Evolutionary conservation across 1,284 basidiomycete genomes (phyloP).

Genomic region (Cystobasidium pallidum): DNA sequence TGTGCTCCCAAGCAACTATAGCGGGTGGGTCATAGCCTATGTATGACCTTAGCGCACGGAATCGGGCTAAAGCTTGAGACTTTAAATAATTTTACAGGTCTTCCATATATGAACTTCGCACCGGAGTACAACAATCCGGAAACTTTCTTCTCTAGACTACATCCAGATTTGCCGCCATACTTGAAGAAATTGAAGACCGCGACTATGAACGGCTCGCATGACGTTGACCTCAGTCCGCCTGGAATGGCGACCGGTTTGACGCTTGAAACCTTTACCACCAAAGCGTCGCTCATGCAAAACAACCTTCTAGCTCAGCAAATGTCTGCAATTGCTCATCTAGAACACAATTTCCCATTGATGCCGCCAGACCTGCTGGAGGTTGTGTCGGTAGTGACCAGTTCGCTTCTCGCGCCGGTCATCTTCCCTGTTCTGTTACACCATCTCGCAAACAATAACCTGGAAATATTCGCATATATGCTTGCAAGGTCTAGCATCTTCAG

Average conservation of each 20-base stretch:
- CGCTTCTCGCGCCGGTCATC: constrained; percentile 24
- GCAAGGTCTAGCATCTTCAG: constrained; percentile 14
- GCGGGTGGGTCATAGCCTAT: background rate
- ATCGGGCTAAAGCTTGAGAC: background rate
- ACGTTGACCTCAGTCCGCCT: background rate
- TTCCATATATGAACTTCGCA: constrained; percentile 19
- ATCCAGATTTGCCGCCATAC: constrained; percentile 36
- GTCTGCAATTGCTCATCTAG: constrained; percentile 25
- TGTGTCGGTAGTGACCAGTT: constrained; percentile 9
- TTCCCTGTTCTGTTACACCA: constrained; percentile 20
- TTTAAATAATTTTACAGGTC: constrained; percentile 6
- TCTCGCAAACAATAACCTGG: constrained; percentile 28
- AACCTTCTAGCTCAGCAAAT: constrained; percentile 11
- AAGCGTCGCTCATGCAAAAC: constrained; percentile 2
- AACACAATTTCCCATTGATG: constrained; percentile 24
- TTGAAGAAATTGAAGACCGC: background rate
- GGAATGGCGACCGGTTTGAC: background rate
- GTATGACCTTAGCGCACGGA: too few species aligned
- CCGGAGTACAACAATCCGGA: constrained; percentile 17
- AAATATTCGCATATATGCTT: constrained; percentile 36
- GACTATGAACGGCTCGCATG: background rate
- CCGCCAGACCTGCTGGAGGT: constrained; percentile 29
- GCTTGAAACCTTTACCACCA: constrained; percentile 1
- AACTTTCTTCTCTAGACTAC: constrained; percentile 18
- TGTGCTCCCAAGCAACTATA: constrained; percentile 23